Percentiles rank a stretch among this genome's conserved stretches.
These are phyloP conservation scores for Pythium pectinolyticum DNA, from an alignment of 352 stramenopile species.

Conservation along the genomic window DNA sequence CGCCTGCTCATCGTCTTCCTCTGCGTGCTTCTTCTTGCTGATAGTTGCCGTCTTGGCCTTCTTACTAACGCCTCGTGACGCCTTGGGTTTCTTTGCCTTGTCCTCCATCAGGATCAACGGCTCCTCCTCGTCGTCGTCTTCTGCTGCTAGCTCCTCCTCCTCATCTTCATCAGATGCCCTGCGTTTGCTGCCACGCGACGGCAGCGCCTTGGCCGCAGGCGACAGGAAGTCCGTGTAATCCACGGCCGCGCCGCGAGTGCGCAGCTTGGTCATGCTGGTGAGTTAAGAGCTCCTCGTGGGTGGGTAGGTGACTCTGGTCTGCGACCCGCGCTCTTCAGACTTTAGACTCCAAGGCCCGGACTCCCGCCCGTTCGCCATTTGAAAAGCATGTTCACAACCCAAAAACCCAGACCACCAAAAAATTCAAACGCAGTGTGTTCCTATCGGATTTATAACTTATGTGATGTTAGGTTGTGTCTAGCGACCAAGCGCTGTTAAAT, in stretches of 20 bases:
- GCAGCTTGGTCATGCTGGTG: conserved; percentile 34
- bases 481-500: conserved; percentile 34
- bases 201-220: conserved; percentile 24
- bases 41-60: conserved; percentile 3
- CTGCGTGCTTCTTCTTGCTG: background rate
- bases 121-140: conserved; percentile 16
- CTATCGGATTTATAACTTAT: conserved; percentile 29
- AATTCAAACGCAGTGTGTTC: too few relatives aligned
- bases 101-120: conserved; percentile 21
- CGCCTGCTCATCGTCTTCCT: background rate
- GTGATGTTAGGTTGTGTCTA: conserved; percentile 1
- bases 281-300: background rate
- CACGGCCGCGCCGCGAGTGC: conserved; percentile 31
- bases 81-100: conserved; percentile 25
- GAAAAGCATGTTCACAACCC: conserved; percentile 5
- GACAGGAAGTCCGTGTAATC: conserved; percentile 49
- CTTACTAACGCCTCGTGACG: conserved; percentile 9
- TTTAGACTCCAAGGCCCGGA: conserved; percentile 7
- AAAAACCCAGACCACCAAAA: conserved; percentile 8
- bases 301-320: conserved; percentile 9
- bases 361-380: conserved; percentile 16
- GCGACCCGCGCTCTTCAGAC: background rate
- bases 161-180: conserved; percentile 24
- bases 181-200: conserved; percentile 11
- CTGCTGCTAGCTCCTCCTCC: conserved; percentile 9